These are phyloP conservation scores for Metschnikowia shivogae DNA, from an alignment of 805 yeast genomes.

Conservation along the genomic window DNA sequence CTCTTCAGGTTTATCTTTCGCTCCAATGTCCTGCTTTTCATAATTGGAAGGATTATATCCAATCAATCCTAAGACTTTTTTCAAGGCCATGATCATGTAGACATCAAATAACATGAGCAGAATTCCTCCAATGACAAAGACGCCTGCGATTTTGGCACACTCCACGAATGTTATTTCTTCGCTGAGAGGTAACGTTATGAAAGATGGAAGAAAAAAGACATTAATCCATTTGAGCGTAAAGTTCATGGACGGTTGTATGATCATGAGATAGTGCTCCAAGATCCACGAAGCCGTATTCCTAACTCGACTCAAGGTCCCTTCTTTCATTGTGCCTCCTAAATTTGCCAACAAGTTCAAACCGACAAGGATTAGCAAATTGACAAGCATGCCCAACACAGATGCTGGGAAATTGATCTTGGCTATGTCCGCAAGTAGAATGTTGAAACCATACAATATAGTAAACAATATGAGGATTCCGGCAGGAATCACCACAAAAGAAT, in stretches of 20 bases:
- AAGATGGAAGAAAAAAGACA: constrained; percentile 73
- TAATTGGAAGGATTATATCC: constrained; percentile 8
- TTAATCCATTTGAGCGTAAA: constrained; percentile 75
- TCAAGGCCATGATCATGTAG: constrained; percentile 32
- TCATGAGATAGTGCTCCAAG: constrained; percentile 27
- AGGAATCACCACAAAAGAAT: constrained; percentile 46
- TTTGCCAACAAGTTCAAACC: constrained; percentile 23
- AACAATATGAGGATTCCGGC: constrained; percentile 45
- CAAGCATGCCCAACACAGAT: constrained; percentile 66
- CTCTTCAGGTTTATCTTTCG: constrained; percentile 14
- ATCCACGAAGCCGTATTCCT: constrained; percentile 18
- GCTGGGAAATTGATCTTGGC: constrained; percentile 57
- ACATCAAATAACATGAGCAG: constrained; percentile 43
- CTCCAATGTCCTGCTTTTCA: constrained; percentile 7
- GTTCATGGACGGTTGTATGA: constrained; percentile 60
- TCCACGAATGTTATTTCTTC: constrained; percentile 63
- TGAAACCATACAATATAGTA: constrained; percentile 49
- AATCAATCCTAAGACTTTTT: constrained; percentile 12
- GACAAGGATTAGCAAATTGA: constrained; percentile 47
- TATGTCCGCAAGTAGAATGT: constrained; percentile 42
- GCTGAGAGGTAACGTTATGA: constrained; percentile 65
- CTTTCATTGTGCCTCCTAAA: constrained; percentile 1
- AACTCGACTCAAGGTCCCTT: neutral
- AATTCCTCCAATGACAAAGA: constrained; percentile 63
- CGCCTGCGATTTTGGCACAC: constrained; percentile 69